Conservation (phyloP, 2,329 filamentous ascomycete species). For the Eutypella sp. region DNA sequence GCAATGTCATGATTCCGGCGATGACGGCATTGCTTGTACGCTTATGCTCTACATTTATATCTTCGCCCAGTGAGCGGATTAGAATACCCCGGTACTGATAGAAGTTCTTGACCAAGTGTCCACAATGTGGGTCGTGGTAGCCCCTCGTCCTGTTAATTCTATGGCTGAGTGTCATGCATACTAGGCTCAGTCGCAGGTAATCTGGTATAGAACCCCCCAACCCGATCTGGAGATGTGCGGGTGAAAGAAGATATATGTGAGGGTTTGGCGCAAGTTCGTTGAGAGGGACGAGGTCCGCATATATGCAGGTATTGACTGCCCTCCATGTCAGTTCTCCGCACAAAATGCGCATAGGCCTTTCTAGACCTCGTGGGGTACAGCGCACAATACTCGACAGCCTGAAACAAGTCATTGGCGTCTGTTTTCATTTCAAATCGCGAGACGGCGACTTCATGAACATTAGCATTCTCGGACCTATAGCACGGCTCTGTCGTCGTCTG, state of each 20-base stretch:
- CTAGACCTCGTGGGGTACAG: background rate
- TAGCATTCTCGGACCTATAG: background rate
- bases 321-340: background rate
- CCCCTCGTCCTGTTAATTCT: background rate
- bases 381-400: slow-evolving; percentile 9
- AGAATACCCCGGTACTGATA: background rate
- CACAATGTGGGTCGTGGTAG: background rate
- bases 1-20: slow-evolving; percentile 28
- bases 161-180: background rate
- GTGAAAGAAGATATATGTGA: background rate
- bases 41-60: slow-evolving; percentile 16
- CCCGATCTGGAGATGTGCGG: background rate
- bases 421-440: slow-evolving; percentile 2
- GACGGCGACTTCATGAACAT: no score
- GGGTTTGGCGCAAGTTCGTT: background rate
- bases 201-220: background rate
- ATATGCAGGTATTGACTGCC: background rate
- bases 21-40: slow-evolving; percentile 22
- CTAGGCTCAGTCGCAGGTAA: background rate
- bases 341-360: background rate
- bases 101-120: background rate
- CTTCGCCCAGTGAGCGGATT: slow-evolving; percentile 18
- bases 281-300: background rate
- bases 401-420: slow-evolving; percentile 8
- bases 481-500: background rate